Percentiles rank a stretch among this genome's conserved stretches.
Evolutionary conservation across 1,284 basidiomycete genomes (phyloP).

Genomic region (Xanthoconium separans): DNA sequence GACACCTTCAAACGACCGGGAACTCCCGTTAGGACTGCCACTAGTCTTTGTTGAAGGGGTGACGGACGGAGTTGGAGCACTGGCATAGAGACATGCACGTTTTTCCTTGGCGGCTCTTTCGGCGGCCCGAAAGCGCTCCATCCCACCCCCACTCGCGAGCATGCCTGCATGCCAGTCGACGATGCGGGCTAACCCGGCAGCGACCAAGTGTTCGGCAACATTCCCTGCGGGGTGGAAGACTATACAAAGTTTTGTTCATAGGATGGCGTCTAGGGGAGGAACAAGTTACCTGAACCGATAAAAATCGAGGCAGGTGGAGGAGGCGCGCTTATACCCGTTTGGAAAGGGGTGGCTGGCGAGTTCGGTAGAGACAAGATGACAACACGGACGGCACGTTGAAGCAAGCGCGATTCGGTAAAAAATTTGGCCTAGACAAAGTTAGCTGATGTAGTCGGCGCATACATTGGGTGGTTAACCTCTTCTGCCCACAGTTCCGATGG

Average conservation of each 20-base stretch:
- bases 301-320: constrained; percentile 78
- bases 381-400: constrained; percentile 88
- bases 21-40: constrained; percentile 28
- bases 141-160: constrained; percentile 75
- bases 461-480: constrained; percentile 53
- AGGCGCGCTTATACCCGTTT: constrained; percentile 61
- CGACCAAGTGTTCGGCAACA: constrained; percentile 88
- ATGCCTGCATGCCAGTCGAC: constrained; percentile 99
- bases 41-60: constrained; percentile 44
- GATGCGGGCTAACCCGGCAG: constrained; percentile 84
- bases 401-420: constrained; percentile 90
- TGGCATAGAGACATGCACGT: constrained; percentile 77
- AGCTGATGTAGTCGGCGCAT: constrained; percentile 1
- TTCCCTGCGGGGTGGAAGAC: constrained; percentile 92
- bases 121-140: constrained; percentile 84
- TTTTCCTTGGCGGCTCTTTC: constrained; percentile 88
- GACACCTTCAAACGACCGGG: constrained; percentile 73
- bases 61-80: constrained; percentile 34
- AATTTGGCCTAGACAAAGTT: constrained; percentile 73
- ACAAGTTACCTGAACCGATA: constrained; percentile 76
- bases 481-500: constrained; percentile 80
- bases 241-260: constrained; percentile 25
- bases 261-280: background rate
- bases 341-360: constrained; percentile 79
- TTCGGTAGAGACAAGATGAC: constrained; percentile 86